Conservation (phyloP, 1,284 basidiomycete species). For the Ustilago vetiveriae region DNA sequence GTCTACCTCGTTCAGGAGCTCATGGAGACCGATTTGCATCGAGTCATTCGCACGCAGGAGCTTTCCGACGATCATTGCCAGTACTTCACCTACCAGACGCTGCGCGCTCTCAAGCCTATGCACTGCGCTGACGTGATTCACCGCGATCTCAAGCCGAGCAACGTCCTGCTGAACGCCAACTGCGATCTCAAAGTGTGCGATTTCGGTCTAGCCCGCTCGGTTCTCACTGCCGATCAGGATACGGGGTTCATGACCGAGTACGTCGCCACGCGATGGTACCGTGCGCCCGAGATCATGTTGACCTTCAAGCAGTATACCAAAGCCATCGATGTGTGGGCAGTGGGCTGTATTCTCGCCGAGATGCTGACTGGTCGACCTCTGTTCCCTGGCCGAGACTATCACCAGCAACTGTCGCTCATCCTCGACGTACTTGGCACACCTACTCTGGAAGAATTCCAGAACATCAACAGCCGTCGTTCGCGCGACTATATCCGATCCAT, state of each 20-base stretch:
- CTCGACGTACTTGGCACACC: conserved; percentile 74
- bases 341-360: conserved; percentile 91
- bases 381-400: conserved; percentile 77
- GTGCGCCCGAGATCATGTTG: conserved; percentile 67
- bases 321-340: conserved; percentile 77
- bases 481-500: conserved; percentile 92
- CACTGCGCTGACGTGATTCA: conserved; percentile 66
- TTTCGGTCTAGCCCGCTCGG: conserved; percentile 66
- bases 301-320: conserved; percentile 68
- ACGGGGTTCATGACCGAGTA: conserved; percentile 68
- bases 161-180: conserved; percentile 64
- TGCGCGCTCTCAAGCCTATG: conserved; percentile 66
- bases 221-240: conserved; percentile 61
- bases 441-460: conserved; percentile 74
- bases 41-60: conserved; percentile 67
- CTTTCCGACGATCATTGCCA: conserved; percentile 82
- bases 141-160: conserved; percentile 64
- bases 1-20: conserved; percentile 77
- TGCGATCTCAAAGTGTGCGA: conserved; percentile 67
- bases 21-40: conserved; percentile 67
- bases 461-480: conserved; percentile 80
- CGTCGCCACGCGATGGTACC: conserved; percentile 67
- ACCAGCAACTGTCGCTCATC: conserved; percentile 72
- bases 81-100: conserved; percentile 87
- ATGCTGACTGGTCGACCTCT: conserved; percentile 89